These are phyloP conservation scores for Diaporthe humulicola DNA, from an alignment of 2,329 filamentous ascomycete genomes.

Conservation along the genomic window DNA sequence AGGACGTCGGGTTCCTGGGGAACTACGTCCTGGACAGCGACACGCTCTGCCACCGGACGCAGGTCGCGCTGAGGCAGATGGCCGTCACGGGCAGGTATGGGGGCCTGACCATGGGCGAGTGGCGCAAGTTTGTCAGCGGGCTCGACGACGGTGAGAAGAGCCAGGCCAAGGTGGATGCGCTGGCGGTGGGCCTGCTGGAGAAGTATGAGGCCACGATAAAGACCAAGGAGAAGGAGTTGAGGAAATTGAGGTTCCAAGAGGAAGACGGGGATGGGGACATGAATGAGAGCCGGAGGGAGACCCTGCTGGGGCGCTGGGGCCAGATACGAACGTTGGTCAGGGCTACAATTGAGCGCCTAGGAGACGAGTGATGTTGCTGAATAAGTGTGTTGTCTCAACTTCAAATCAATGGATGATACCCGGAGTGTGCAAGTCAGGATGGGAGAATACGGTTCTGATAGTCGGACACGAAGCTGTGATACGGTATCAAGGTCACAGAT, in stretches of 20 bases:
- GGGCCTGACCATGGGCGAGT: slow-evolving; percentile 51
- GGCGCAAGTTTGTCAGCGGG: slow-evolving; percentile 61
- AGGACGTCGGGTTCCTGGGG: slow-evolving; percentile 62
- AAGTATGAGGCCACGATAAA: slow-evolving; percentile 52
- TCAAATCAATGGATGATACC: slow-evolving; percentile 11
- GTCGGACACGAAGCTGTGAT: background rate
- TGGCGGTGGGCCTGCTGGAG: slow-evolving; percentile 55
- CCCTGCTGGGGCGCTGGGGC: slow-evolving; percentile 56
- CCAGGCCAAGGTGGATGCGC: slow-evolving; percentile 53
- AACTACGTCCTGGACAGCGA: slow-evolving; percentile 64
- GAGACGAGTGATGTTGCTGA: slow-evolving; percentile 19
- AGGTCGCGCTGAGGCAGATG: slow-evolving; percentile 63
- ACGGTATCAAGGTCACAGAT: background rate
- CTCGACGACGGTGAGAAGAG: slow-evolving; percentile 60
- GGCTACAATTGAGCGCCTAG: slow-evolving; percentile 51
- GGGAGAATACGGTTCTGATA: too few species aligned
- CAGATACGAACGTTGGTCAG: slow-evolving; percentile 57
- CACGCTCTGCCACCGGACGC: slow-evolving; percentile 67
- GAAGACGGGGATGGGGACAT: slow-evolving; percentile 14
- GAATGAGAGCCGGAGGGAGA: slow-evolving; percentile 51
- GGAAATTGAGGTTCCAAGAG: slow-evolving; percentile 46
- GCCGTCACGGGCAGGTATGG: slow-evolving; percentile 36
- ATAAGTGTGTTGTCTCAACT: background rate
- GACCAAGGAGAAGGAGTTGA: slow-evolving; percentile 48
- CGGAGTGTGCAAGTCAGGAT: background rate